phyloP scores from a whole-genome alignment of 78 protist genomes.

The Planoprotostelium fungivorum region DNA sequence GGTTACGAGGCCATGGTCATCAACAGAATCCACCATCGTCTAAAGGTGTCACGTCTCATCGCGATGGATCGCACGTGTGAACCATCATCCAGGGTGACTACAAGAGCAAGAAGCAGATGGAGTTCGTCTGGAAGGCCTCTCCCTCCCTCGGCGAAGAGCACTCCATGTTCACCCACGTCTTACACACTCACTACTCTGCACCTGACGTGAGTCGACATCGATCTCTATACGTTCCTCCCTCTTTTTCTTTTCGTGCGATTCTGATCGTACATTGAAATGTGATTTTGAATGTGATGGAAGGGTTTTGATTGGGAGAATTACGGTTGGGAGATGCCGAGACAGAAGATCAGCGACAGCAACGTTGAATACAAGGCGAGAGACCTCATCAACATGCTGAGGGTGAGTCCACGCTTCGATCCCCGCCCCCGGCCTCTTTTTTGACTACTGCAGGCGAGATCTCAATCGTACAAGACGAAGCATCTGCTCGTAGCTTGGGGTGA shows the following conservation, averaged over 20 bases:
- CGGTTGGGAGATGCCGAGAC: neutral
- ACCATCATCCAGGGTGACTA: neutral
- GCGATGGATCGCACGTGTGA: neutral
- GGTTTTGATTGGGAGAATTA: constrained; percentile 18
- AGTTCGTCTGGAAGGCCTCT: constrained; percentile 76
- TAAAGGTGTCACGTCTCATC: neutral
- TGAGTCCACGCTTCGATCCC: neutral
- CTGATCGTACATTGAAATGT: neutral
- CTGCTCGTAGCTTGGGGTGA: constrained; percentile 61
- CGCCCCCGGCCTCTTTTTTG: too few species aligned
- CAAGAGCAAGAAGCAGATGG: constrained; percentile 21
- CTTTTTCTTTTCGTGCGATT: neutral
- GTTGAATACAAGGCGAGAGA: neutral
- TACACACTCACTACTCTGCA: constrained; percentile 40
- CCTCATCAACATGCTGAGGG: constrained; percentile 2
- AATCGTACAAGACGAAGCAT: constrained; percentile 2
- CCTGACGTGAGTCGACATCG: constrained; percentile 9
- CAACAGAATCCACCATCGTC: constrained; percentile 38
- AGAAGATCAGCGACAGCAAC: neutral
- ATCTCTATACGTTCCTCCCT: too few species aligned
- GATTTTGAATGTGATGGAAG: neutral
- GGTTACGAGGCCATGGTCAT: constrained; percentile 61
- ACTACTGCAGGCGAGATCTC: neutral
- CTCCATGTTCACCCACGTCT: constrained; percentile 36
- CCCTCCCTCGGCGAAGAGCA: constrained; percentile 10